A percentile compares a stretch with the other conserved stretches of the same genome.
Conservation (phyloP, 1,284 basidiomycete species). For the Athelia psychrophila region DNA sequence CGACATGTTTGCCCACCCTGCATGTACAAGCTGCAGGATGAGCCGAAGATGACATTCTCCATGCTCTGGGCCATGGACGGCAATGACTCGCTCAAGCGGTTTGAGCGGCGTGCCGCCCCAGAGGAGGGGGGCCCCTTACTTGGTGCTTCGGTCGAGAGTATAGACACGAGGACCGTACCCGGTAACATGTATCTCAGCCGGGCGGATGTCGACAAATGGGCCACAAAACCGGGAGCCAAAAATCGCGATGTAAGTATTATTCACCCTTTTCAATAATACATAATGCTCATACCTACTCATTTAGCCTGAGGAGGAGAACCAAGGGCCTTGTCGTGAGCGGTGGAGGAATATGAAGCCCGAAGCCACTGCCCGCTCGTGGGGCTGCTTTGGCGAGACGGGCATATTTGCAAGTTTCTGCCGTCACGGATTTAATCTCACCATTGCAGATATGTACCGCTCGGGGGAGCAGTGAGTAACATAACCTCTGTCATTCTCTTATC, state of each 20-base stretch:
- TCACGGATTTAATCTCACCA: conserved; percentile 14
- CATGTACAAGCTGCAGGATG: conserved; percentile 5
- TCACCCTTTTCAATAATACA: too few species aligned
- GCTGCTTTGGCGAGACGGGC: conserved; percentile 17
- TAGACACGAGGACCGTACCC: conserved; percentile 3
- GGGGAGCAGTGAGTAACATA: conserved; percentile 20
- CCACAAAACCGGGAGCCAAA: neutral
- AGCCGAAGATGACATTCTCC: neutral
- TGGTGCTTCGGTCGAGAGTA: neutral
- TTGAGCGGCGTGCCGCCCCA: neutral
- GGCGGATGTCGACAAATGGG: conserved; percentile 8
- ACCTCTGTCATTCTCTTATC: neutral
- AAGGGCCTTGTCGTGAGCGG: conserved; percentile 6
- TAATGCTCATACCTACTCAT: too few species aligned
- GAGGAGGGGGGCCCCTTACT: neutral
- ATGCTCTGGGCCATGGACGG: conserved; percentile 7
- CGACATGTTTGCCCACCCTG: conserved; percentile 7
- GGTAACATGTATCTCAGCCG: conserved; percentile 5
- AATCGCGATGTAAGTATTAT: neutral
- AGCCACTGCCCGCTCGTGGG: conserved; percentile 12
- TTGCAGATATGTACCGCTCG: conserved; percentile 18
- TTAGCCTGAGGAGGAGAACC: conserved; percentile 5
- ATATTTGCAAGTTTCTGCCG: conserved; percentile 14
- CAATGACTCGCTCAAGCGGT: conserved; percentile 7
- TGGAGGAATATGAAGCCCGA: conserved; percentile 17